Percentiles rank a stretch among this genome's conserved stretches.
phyloP scores from a whole-genome alignment of 2,329 filamentous ascomycete species.

The Cladosporium sphaerospermum region DNA sequence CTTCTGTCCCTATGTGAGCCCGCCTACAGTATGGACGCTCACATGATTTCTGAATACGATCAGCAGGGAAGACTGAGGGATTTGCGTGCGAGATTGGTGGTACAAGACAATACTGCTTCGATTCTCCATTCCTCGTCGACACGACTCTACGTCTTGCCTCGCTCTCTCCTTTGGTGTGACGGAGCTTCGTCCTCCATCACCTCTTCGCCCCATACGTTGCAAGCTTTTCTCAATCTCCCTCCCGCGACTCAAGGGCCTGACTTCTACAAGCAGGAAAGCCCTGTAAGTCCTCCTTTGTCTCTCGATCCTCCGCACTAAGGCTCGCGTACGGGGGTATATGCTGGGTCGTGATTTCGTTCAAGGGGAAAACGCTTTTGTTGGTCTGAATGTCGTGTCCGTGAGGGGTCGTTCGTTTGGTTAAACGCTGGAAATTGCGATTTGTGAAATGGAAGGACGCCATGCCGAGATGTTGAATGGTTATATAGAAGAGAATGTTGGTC shows the following conservation, averaged over 20 bases:
- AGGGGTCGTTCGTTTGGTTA: constrained; percentile 18
- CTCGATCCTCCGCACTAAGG: constrained; percentile 11
- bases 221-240: constrained; percentile 10
- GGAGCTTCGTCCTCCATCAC: constrained; percentile 9
- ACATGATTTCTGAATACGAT: too few species aligned
- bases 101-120: background rate
- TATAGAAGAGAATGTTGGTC: constrained; percentile 13
- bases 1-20: too few species aligned
- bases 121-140: constrained; percentile 10
- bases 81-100: too few species aligned
- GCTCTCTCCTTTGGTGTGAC: constrained; percentile 7
- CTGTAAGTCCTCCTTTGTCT: constrained; percentile 11
- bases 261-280: constrained; percentile 11
- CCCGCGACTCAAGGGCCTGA: constrained; percentile 9
- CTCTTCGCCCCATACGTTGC: constrained; percentile 9
- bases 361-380: constrained; percentile 16
- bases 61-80: too few species aligned
- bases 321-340: constrained; percentile 13
- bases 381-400: constrained; percentile 23
- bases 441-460: constrained; percentile 11
- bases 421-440: constrained; percentile 9
- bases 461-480: constrained; percentile 13
- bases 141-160: constrained; percentile 10
- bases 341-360: constrained; percentile 16
- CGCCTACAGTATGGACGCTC: too few species aligned